A percentile compares a stretch with the other conserved stretches of the same genome.
phyloP scores from a whole-genome alignment of 78 protist species.

The Creolimax fragrantissima region DNA sequence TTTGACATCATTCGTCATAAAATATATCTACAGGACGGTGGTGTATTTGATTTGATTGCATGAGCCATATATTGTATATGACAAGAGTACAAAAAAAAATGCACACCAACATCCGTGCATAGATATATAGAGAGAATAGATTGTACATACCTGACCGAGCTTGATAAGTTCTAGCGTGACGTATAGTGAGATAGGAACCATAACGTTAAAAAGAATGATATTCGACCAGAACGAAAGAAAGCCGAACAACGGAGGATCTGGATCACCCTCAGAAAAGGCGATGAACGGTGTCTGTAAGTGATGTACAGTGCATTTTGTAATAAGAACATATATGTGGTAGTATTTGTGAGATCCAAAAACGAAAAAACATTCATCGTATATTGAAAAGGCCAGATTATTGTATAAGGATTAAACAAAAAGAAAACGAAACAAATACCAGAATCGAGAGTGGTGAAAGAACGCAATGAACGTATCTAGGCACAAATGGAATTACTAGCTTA shows the following conservation, averaged over 20 bases:
- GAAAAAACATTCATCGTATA: no score
- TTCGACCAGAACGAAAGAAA: neutral
- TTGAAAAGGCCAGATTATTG: no score
- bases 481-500: no score
- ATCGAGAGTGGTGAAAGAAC: no score
- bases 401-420: no score
- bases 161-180: conserved; percentile 27
- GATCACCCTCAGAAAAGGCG: neutral
- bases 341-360: no score
- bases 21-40: neutral
- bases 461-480: no score
- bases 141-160: neutral
- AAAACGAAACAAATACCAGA: no score
- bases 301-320: neutral
- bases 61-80: no score
- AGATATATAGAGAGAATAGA: neutral
- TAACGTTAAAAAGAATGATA: neutral
- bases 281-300: neutral
- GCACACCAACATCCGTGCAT: neutral
- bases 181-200: conserved; percentile 51
- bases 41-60: no score
- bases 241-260: neutral
- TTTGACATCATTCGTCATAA: neutral
- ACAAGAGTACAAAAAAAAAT: neutral
- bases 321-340: no score